Percentiles rank a stretch among this genome's conserved stretches.
Evolutionary conservation across 2,329 filamentous ascomycete species (phyloP).

Genomic region (Myriosclerotinia scirpicola): DNA sequence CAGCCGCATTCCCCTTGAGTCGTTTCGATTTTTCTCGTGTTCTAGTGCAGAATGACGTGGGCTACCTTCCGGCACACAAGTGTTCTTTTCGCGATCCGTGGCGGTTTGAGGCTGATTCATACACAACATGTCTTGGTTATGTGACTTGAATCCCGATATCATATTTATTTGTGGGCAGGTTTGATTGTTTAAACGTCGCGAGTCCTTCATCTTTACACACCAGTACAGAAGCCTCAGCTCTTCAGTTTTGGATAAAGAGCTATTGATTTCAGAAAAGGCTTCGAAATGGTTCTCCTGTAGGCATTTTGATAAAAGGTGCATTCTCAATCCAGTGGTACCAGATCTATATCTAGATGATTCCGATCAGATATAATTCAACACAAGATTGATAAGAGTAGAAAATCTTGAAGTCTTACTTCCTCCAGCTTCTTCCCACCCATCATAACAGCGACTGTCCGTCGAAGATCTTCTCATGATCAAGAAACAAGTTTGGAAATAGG

Average conservation of each 20-base stretch:
- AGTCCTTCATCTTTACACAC: background rate
- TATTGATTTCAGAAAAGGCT: background rate
- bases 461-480: background rate
- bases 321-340: background rate
- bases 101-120: background rate
- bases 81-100: background rate
- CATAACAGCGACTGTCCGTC: background rate
- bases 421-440: background rate
- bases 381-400: too few relatives aligned
- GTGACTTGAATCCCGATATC: background rate
- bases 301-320: too few relatives aligned
- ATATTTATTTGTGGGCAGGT: too few relatives aligned
- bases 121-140: too few relatives aligned
- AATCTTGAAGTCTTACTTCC: background rate
- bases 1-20: background rate
- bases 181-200: too few relatives aligned
- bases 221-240: background rate
- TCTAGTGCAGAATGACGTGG: background rate
- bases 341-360: too few relatives aligned
- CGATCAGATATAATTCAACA: background rate
- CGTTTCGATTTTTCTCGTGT: background rate
- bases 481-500: background rate
- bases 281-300: accelerated
- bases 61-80: background rate
- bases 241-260: background rate